Base-by-base conservation (phyloP, 2,329 filamentous ascomycete genomes). In the Aureobasidium sp. region DNA sequence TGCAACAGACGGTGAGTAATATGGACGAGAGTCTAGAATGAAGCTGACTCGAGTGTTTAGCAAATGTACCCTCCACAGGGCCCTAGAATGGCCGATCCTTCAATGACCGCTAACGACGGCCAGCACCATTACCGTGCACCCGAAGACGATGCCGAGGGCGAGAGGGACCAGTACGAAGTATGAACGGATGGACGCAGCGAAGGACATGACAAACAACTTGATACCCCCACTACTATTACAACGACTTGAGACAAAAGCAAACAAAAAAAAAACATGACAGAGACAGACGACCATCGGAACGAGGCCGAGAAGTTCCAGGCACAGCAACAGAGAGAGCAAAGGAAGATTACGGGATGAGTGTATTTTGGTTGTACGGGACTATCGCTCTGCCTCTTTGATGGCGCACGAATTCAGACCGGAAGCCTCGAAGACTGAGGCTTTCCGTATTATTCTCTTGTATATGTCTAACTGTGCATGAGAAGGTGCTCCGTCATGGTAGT, bases 1-100 rank as follows among this genome's bases (percentile, higher is more conserved):
- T 88, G 68, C 84, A 89, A 66, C 91, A 95, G 75, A 90, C 91
- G 80, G 90, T 92, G 80, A 73, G 83, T 76, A 17, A 6, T 25
- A 14, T 14, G 25, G 20, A 31, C 5, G 15, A 49, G 11, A 2
- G 31, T 34, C 31, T 34, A 9, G 31, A 34, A 34, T 11, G n/a
- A 20, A 34, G 15, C 42, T 34, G 22, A 44, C 9, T 17, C 6
- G 2, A 27, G 45, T 12, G 1, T 31, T 17, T n/a, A 48, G 55
- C 53, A 65, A 52, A 63, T 61, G 52, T 63, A 61, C 37, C 52
- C 64, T 22, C 64, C 62, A 37, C 53, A 37, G 20, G 64, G 62
- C n/a, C 64, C 64, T 15, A 60, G 64, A 44, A 61, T 65, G 64
- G 36, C 62, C 29, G 64, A 65, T 34, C 48, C 62, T 14, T 56